Percentiles rank a stretch among this genome's conserved stretches.
Conservation (phyloP, 1,284 basidiomycete genomes). For the Trichosporon ovoides region DNA sequence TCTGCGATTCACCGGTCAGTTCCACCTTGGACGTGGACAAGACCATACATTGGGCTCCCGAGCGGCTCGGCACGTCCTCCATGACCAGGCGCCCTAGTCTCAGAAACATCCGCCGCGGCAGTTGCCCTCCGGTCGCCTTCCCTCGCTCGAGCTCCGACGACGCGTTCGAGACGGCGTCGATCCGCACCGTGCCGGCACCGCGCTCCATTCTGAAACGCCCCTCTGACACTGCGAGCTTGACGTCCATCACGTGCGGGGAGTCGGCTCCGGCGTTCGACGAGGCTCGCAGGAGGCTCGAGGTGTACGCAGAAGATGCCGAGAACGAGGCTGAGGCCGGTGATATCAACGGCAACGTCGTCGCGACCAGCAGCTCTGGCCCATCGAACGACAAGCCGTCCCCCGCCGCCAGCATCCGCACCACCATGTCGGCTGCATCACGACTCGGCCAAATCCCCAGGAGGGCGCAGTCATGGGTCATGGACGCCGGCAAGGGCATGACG, state of each 20-base stretch:
- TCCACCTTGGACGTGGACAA: background rate
- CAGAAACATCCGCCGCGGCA: background rate
- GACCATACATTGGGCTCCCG: no score
- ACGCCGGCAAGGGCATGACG: background rate
- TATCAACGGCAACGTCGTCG: background rate
- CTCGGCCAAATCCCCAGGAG: background rate
- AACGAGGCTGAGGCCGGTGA: background rate
- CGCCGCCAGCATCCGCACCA: background rate
- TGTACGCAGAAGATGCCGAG: background rate
- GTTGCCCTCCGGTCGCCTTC: background rate
- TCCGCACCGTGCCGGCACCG: background rate
- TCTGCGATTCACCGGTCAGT: background rate
- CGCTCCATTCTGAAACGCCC: conserved; percentile 2
- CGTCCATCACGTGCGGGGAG: background rate
- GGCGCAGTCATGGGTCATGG: background rate
- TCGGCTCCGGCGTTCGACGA: background rate
- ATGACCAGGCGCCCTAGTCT: background rate
- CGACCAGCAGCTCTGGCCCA: background rate
- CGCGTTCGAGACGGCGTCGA: background rate
- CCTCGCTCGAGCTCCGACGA: background rate
- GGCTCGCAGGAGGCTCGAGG: background rate
- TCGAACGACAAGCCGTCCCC: background rate
- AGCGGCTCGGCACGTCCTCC: background rate
- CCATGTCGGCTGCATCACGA: background rate
- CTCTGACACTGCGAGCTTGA: background rate